Evolutionary conservation across 2,329 filamentous ascomycete genomes (phyloP).

Genomic region (Clonostachys chloroleuca): DNA sequence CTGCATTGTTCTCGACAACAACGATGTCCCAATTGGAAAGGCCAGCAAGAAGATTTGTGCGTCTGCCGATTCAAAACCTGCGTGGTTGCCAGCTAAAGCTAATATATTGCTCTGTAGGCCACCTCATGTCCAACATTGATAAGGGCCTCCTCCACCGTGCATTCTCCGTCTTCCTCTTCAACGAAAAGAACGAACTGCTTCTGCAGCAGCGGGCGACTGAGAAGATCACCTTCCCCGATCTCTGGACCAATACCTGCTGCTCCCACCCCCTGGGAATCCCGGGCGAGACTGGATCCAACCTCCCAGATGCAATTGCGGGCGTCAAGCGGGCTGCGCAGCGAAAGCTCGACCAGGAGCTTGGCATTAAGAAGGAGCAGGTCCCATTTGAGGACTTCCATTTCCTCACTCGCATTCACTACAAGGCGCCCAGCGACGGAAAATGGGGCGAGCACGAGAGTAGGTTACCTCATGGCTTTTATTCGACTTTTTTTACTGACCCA

Average conservation of each 20-base stretch:
- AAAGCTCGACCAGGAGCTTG: constrained; percentile 92
- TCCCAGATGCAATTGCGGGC: constrained; percentile 76
- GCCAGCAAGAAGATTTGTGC: constrained; percentile 97
- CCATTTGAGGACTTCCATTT: constrained; percentile 90
- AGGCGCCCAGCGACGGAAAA: constrained; percentile 92
- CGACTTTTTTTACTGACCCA: constrained; percentile 7
- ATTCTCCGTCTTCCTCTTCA: constrained; percentile 97
- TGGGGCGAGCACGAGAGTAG: constrained; percentile 98
- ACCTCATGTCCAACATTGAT: constrained; percentile 98
- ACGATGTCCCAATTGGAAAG: constrained; percentile 90
- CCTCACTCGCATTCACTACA: constrained; percentile 96
- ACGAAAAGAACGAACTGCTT: constrained; percentile 85
- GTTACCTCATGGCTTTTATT: constrained; percentile 20
- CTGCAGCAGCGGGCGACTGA: constrained; percentile 92
- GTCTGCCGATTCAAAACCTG: constrained; percentile 23
- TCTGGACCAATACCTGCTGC: constrained; percentile 99
- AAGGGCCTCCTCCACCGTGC: constrained; percentile 93
- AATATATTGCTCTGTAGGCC: constrained; percentile 51
- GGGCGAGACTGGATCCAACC: constrained; percentile 79
- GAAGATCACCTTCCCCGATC: constrained; percentile 98
- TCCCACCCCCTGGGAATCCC: constrained; percentile 92
- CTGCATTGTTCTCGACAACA: constrained; percentile 91
- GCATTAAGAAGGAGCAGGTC: constrained; percentile 84
- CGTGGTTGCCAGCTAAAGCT: not conserved
- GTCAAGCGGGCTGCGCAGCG: constrained; percentile 90